Evolutionary conservation across 345 rosid species (phyloP), one percentile per base, ranked within the genome.

Genomic region (Garcia nutans): DNA sequence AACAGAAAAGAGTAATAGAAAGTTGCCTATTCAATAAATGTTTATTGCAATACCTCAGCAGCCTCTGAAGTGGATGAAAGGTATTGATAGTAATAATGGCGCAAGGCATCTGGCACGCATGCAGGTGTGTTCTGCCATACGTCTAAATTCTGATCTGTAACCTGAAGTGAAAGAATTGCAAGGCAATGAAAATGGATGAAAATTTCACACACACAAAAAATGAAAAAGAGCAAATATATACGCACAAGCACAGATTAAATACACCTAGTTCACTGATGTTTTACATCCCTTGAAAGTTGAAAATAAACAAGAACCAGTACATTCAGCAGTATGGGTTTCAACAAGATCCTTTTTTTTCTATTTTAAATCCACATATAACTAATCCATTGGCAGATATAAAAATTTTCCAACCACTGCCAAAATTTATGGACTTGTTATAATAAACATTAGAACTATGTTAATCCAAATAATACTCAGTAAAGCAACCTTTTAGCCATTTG

Each of bases 1-100:
- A 42, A 23, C 7, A 17, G 10, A 33, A 37, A 37, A 23, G 24
- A 58, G 22, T 12, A 42, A 56, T 22, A 65, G 50, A 61, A 74
- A 77, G 68, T 78, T 62, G 63, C 76, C 55, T 76, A 86, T 58
- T 23, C 5, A 45, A 52, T 47, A 71, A 52, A 65, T 58, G 74
- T 66, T 79, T 19, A 33, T 71, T 62, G 63, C 65, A 70, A 78
- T 81, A 86, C 97, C 99, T 95, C 97, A 76, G 99, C 99, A 82
- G 97, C 99, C 82, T 89, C 92, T 58, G 97, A 68, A 74, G 97
- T 92, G 80, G 97, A 95, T 15, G 97, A 95, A 79, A 95, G 97
- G 84, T 95, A 93, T 78, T 95, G 97, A 87, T 95, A 95, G 75
- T 95, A 95, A 82, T 91, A 95, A 82, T 90, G 96, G 73, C 97